A percentile compares a stretch with the other conserved stretches of the same genome.
phyloP scores from a whole-genome alignment of 129 eudicot genomes.

The Flaveria brownii region DNA sequence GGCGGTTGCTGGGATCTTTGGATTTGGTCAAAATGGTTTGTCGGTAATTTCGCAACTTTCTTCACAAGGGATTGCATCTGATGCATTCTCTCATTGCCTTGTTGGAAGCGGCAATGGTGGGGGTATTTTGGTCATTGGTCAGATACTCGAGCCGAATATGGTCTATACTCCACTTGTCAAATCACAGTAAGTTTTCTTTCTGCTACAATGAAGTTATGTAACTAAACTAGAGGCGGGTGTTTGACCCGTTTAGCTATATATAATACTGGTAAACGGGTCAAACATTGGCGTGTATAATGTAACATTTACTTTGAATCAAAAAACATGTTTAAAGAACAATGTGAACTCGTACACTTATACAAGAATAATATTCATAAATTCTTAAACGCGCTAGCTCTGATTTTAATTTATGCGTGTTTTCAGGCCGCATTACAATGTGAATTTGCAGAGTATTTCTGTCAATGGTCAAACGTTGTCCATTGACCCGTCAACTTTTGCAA shows the following conservation, averaged over 20 bases:
- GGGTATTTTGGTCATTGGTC: constrained; percentile 91
- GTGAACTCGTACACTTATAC: background rate
- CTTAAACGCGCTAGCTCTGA: constrained; percentile 6
- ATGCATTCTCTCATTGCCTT: constrained; percentile 88
- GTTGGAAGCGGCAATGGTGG: constrained; percentile 77
- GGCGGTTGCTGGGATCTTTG: constrained; percentile 97
- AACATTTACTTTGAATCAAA: background rate
- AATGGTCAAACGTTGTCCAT: constrained; percentile 77
- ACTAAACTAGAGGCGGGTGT: background rate
- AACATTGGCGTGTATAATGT: background rate
- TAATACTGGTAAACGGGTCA: background rate
- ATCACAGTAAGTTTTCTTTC: constrained; percentile 70
- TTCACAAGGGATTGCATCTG: constrained; percentile 77
- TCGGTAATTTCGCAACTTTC: constrained; percentile 87
- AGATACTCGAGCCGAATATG: constrained; percentile 82
- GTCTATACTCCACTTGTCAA: constrained; percentile 91
- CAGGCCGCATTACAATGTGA: constrained; percentile 95
- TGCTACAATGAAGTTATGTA: background rate
- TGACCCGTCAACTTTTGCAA: constrained; percentile 65
- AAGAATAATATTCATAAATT: background rate
- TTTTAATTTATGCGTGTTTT: constrained; percentile 5
- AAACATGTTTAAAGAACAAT: constrained; percentile 9
- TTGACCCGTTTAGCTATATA: background rate
- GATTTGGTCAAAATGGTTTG: constrained; percentile 93
- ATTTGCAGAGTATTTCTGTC: constrained; percentile 80